Percentiles rank a stretch among this genome's conserved stretches.
Evolutionary conservation across 305 asterid genomes (phyloP).

Genomic region (Fraxinus platypoda): DNA sequence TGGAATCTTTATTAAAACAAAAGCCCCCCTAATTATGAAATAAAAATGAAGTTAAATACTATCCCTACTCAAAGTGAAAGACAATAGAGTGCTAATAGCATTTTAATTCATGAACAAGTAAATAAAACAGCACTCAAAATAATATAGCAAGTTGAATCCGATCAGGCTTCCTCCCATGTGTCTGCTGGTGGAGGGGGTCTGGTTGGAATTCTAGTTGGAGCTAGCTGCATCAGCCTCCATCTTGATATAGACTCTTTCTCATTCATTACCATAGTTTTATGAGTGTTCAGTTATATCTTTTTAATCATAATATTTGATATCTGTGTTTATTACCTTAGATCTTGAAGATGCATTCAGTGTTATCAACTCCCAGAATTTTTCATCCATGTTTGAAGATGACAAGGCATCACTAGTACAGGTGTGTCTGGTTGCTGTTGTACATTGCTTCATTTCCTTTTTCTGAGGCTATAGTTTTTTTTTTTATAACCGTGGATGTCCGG

Average conservation of each 20-base stretch:
- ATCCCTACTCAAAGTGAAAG: not conserved
- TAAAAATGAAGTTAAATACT: not conserved
- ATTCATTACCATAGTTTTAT: conserved; percentile 16
- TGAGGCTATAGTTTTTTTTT: conserved; percentile 2
- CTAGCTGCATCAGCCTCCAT: not conserved
- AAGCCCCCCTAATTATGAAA: not conserved
- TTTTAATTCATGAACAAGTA: not conserved
- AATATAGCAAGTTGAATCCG: not conserved
- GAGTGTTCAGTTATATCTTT: not conserved
- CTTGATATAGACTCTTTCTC: conserved; percentile 13
- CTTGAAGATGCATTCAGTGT: conserved; percentile 39
- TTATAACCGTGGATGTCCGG: too few relatives aligned
- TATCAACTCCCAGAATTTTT: conserved; percentile 57
- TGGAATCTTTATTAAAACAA: not conserved
- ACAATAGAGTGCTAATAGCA: not conserved
- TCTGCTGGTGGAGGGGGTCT: not conserved
- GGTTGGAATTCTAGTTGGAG: not conserved
- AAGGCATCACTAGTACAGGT: conserved; percentile 90
- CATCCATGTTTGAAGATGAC: conserved; percentile 56
- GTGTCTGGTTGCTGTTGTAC: conserved; percentile 8
- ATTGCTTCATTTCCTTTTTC: conserved; percentile 16
- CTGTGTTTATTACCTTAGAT: conserved; percentile 40
- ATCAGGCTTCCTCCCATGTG: not conserved
- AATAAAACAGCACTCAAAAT: not conserved
- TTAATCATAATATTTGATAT: conserved; percentile 23